These are phyloP conservation scores for Aspergillus floridensis DNA, from an alignment of 2,329 filamentous ascomycete species.

Conservation along the genomic window DNA sequence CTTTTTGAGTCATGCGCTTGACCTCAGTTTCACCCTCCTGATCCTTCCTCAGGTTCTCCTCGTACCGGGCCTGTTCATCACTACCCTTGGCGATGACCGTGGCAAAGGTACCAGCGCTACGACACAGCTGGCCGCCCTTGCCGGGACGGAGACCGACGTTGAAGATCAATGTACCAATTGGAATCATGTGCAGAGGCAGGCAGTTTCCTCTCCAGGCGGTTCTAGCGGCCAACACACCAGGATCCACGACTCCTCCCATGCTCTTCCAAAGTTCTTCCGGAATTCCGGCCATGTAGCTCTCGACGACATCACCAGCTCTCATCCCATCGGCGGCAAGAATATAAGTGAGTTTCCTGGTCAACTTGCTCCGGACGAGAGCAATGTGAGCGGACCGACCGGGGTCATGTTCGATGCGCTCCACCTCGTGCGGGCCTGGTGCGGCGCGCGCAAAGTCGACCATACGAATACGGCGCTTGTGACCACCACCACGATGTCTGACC, in stretches of 20 bases:
- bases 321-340: constrained; percentile 95
- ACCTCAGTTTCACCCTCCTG: constrained; percentile 28
- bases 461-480: constrained; percentile 85
- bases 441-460: constrained; percentile 84
- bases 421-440: constrained; percentile 75
- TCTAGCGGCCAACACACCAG: constrained; percentile 91
- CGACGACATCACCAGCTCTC: constrained; percentile 83
- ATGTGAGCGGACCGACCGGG: constrained; percentile 91
- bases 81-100: constrained; percentile 83
- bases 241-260: constrained; percentile 91
- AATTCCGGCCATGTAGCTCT: constrained; percentile 89
- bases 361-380: constrained; percentile 74
- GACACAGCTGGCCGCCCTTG: constrained; percentile 82
- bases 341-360: constrained; percentile 76
- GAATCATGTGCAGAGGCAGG: constrained; percentile 91
- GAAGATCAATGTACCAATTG: constrained; percentile 87
- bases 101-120: constrained; percentile 89
- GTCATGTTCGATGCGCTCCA: constrained; percentile 95
- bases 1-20: constrained; percentile 37
- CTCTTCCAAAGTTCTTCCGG: constrained; percentile 79
- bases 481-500: constrained; percentile 87
- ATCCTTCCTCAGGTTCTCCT: constrained; percentile 49
- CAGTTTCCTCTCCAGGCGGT: constrained; percentile 95
- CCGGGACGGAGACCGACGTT: constrained; percentile 75
- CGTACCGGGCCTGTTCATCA: constrained; percentile 55